Percentiles rank a stretch among this genome's conserved stretches.
phyloP scores from a whole-genome alignment of 2,329 filamentous ascomycete species.

The Fusarium tricinctum region DNA sequence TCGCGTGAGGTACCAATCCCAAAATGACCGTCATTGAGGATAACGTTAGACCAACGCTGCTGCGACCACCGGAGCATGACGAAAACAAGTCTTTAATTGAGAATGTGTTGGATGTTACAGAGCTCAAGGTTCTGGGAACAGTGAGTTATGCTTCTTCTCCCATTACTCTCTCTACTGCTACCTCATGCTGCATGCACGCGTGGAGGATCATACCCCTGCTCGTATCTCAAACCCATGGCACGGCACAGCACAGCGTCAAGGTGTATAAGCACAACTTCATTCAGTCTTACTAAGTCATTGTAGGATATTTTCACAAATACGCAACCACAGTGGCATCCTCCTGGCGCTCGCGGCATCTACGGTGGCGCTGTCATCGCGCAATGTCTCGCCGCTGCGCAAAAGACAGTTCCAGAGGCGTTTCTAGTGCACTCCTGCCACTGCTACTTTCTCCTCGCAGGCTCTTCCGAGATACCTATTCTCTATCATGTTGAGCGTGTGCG shows the following conservation, averaged over 20 bases:
- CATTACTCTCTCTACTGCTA: background rate
- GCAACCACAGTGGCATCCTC: conserved; percentile 90
- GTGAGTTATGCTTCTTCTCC: conserved; percentile 61
- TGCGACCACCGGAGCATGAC: conserved; percentile 81
- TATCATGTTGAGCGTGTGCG: conserved; percentile 96
- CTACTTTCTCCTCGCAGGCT: conserved; percentile 96
- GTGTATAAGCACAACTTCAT: background rate
- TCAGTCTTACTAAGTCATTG: conserved; percentile 4
- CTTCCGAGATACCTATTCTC: conserved; percentile 85
- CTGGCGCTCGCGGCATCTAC: conserved; percentile 92
- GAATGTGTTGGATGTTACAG: conserved; percentile 88
- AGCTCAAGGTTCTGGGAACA: conserved; percentile 80
- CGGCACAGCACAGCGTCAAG: background rate
- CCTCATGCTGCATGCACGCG: background rate
- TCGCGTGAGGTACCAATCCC: conserved; percentile 1
- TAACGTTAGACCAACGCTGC: conserved; percentile 53
- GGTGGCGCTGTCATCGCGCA: conserved; percentile 95
- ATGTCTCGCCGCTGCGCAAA: conserved; percentile 87
- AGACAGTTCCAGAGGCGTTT: conserved; percentile 85
- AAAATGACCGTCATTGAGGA: conserved; percentile 47
- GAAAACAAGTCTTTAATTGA: conserved; percentile 84
- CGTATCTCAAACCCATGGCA: background rate
- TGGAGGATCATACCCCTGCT: conserved; percentile 1
- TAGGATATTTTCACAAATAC: conserved; percentile 96
- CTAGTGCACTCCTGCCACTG: conserved; percentile 97